A percentile compares a stretch with the other conserved stretches of the same genome.
Conservation (phyloP, 1,284 basidiomycete species). For the Peniophora sp. region DNA sequence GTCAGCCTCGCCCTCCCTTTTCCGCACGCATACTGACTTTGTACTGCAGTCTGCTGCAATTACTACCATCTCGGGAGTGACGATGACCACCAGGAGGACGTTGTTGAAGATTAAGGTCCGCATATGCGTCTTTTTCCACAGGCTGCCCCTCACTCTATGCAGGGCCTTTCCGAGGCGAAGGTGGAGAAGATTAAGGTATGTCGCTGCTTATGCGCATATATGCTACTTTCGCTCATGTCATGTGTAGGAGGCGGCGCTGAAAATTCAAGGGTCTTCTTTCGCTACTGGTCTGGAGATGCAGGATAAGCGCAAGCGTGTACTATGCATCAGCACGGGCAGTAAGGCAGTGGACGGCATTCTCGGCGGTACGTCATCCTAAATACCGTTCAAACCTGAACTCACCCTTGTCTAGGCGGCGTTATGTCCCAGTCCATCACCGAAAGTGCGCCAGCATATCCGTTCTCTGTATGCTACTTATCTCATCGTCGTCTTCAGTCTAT, state of each 20-base stretch:
- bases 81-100: slow-evolving; percentile 81
- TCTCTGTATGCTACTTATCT: neutral
- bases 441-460: slow-evolving; percentile 34
- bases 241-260: slow-evolving; percentile 77
- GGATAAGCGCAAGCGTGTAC: slow-evolving; percentile 74
- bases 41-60: slow-evolving; percentile 56
- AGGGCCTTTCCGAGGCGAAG: slow-evolving; percentile 87
- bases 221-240: slow-evolving; percentile 1
- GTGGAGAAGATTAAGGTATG: slow-evolving; percentile 90
- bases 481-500: slow-evolving; percentile 41
- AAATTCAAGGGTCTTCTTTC: slow-evolving; percentile 85
- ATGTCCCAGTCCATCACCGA: slow-evolving; percentile 90
- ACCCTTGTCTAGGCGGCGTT: slow-evolving; percentile 54
- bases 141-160: slow-evolving; percentile 2
- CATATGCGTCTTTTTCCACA: neutral
- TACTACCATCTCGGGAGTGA: slow-evolving; percentile 74
- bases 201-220: slow-evolving; percentile 8
- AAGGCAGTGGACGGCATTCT: slow-evolving; percentile 85
- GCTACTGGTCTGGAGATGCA: slow-evolving; percentile 85
- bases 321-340: slow-evolving; percentile 81
- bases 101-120: slow-evolving; percentile 85
- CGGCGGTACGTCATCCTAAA: slow-evolving; percentile 47
- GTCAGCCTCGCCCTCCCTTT: slow-evolving; percentile 27
- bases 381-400: neutral
- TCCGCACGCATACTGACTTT: slow-evolving; percentile 3